Evolutionary conservation across 805 yeast genomes (phyloP).

Genomic region (Geotrichum ghanense): DNA sequence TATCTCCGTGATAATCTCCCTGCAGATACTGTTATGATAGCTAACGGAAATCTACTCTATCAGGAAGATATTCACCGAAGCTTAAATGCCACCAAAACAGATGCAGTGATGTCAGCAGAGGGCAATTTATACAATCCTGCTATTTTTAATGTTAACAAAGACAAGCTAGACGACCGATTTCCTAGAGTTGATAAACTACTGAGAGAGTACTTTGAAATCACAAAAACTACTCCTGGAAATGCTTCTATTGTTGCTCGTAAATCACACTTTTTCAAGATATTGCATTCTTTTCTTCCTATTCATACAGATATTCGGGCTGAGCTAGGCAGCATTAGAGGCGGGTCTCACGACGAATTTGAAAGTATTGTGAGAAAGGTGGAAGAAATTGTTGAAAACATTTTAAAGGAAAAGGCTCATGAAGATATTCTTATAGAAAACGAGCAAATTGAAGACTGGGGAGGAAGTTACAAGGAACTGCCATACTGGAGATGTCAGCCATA

Average conservation of each 20-base stretch:
- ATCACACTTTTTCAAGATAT: slow-evolving; percentile 79
- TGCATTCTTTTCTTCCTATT: slow-evolving; percentile 66
- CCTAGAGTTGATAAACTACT: slow-evolving; percentile 78
- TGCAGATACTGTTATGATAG: slow-evolving; percentile 80
- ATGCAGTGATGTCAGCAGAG: slow-evolving; percentile 96
- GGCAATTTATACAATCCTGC: slow-evolving; percentile 93
- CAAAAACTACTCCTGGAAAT: slow-evolving; percentile 43
- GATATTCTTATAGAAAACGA: slow-evolving; percentile 50
- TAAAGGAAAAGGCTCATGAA: slow-evolving; percentile 33
- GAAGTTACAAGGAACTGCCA: slow-evolving; percentile 68
- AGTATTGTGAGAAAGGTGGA: slow-evolving; percentile 58
- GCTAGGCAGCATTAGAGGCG: slow-evolving; percentile 45
- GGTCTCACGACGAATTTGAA: slow-evolving; percentile 39
- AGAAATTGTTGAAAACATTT: slow-evolving; percentile 44
- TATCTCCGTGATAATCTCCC: slow-evolving; percentile 66
- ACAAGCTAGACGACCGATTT: slow-evolving; percentile 44
- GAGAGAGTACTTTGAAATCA: slow-evolving; percentile 82
- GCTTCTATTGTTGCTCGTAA: slow-evolving; percentile 82
- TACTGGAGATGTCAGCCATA: slow-evolving; percentile 97
- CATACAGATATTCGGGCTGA: slow-evolving; percentile 71
- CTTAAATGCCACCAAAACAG: slow-evolving; percentile 50
- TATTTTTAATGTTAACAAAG: slow-evolving; percentile 39
- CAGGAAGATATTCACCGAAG: slow-evolving; percentile 75
- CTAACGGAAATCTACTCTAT: slow-evolving; percentile 91
- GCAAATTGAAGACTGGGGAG: slow-evolving; percentile 56